phyloP scores from a whole-genome alignment of 345 rosid species.

The Physaria fendleri region DNA sequence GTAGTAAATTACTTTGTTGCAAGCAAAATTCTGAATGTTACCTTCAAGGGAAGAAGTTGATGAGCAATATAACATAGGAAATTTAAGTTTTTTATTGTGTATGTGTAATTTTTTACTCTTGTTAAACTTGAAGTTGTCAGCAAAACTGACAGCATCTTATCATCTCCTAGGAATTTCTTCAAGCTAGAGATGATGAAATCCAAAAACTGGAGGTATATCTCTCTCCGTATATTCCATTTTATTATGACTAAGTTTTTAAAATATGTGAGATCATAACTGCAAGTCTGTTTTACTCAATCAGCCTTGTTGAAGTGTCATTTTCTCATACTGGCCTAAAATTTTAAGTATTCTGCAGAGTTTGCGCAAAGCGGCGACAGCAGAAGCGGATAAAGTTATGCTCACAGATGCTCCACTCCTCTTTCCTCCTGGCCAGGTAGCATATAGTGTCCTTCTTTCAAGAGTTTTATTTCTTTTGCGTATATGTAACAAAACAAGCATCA shows the following conservation, averaged over 20 bases:
- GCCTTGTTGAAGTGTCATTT: neutral
- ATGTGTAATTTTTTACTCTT: neutral
- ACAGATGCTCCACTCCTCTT: conserved; percentile 90
- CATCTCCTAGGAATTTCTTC: conserved; percentile 49
- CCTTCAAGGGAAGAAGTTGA: neutral
- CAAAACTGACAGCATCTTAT: conserved; percentile 11
- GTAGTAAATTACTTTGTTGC: neutral
- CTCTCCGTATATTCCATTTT: neutral
- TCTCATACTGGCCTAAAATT: conserved; percentile 17
- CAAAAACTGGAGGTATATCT: conserved; percentile 55
- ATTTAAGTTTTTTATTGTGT: neutral
- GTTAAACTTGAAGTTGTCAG: neutral
- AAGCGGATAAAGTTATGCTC: conserved; percentile 79
- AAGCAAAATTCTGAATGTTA: neutral
- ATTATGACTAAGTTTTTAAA: neutral
- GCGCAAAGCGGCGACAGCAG: conserved; percentile 54
- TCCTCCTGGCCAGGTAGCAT: conserved; percentile 87
- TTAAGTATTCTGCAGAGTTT: conserved; percentile 42
- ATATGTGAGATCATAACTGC: neutral
- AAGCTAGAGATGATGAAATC: conserved; percentile 46
- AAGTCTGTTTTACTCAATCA: neutral
- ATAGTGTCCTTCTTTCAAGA: neutral
- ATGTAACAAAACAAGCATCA: neutral
- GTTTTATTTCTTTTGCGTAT: neutral
- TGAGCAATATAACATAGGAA: neutral